Evolutionary conservation across 2,329 filamentous ascomycete genomes (phyloP).

Genomic region (Pseudogymnoascus sp.): DNA sequence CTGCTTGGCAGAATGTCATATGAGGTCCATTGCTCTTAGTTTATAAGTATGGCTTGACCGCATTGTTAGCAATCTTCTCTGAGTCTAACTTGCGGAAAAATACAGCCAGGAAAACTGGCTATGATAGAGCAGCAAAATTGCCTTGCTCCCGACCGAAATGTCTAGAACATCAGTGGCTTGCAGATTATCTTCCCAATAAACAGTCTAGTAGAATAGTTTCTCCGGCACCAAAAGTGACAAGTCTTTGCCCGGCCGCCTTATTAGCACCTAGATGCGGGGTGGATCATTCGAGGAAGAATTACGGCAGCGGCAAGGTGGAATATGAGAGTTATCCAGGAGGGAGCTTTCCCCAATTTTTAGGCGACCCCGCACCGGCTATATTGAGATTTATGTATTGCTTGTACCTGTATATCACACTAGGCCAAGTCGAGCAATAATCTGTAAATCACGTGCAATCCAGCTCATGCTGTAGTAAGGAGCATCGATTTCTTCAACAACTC

Average conservation of each 20-base stretch:
- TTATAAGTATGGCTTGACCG: background rate
- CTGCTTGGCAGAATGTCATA: background rate
- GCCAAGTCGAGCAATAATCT: background rate
- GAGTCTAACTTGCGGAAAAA: background rate
- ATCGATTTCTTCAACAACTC: background rate
- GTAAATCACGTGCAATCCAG: background rate
- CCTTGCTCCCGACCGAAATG: background rate
- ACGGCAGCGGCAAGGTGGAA: background rate
- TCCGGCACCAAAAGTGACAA: background rate
- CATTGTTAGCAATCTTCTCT: background rate
- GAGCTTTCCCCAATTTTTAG: constrained; percentile 4
- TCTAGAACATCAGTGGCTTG: background rate
- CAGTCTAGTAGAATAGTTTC: background rate
- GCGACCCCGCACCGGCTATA: constrained; percentile 5
- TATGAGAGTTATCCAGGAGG: background rate
- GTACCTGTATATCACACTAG: background rate
- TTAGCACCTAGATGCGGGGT: background rate
- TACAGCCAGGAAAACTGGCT: background rate
- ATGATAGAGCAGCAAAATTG: background rate
- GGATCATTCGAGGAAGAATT: constrained; percentile 5
- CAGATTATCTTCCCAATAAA: background rate
- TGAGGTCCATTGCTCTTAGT: background rate
- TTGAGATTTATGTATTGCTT: background rate
- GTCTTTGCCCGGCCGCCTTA: background rate
- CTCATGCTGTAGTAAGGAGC: background rate